phyloP scores from a whole-genome alignment of 2,329 filamentous ascomycete species.

The Stromatinia cepivora region DNA sequence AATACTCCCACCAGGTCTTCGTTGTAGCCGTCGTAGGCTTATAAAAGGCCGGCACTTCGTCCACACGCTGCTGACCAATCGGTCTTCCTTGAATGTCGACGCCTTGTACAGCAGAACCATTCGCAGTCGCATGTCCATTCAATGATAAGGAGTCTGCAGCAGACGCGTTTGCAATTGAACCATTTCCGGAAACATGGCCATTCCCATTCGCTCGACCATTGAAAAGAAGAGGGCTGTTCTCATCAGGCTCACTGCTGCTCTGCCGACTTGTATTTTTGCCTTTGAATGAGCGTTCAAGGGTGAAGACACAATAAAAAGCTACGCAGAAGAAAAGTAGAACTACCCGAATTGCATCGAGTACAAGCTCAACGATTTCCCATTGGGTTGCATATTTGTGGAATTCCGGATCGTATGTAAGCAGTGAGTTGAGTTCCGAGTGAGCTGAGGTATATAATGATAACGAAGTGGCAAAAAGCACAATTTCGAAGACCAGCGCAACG shows the following conservation, averaged over 20 bases:
- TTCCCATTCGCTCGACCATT: conserved; percentile 43
- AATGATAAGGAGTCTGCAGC: conserved; percentile 22
- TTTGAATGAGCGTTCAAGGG: conserved; percentile 39
- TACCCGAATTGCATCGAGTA: conserved; percentile 67
- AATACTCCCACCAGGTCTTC: conserved; percentile 94
- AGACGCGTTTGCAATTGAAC: conserved; percentile 42
- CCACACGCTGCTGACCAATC: conserved; percentile 45
- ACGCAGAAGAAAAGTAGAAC: conserved; percentile 57
- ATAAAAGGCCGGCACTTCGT: conserved; percentile 78
- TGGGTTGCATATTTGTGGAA: conserved; percentile 42
- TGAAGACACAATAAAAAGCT: conserved; percentile 59
- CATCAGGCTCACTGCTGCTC: conserved; percentile 42
- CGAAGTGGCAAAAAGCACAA: conserved; percentile 68
- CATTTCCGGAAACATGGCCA: conserved; percentile 41
- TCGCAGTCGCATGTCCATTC: conserved; percentile 38
- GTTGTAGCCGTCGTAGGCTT: conserved; percentile 82
- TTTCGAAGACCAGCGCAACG: conserved; percentile 70
- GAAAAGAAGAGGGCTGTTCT: conserved; percentile 63
- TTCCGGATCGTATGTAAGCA: conserved; percentile 45
- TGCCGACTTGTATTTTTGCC: conserved; percentile 25
- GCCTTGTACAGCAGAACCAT: conserved; percentile 42
- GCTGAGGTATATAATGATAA: conserved; percentile 64
- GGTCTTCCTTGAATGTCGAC: conserved; percentile 50
- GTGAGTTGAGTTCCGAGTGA: conserved; percentile 57
- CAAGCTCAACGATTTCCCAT: conserved; percentile 67